phyloP scores from a whole-genome alignment of 306 rosid genomes.

The Quercus cerris region DNA sequence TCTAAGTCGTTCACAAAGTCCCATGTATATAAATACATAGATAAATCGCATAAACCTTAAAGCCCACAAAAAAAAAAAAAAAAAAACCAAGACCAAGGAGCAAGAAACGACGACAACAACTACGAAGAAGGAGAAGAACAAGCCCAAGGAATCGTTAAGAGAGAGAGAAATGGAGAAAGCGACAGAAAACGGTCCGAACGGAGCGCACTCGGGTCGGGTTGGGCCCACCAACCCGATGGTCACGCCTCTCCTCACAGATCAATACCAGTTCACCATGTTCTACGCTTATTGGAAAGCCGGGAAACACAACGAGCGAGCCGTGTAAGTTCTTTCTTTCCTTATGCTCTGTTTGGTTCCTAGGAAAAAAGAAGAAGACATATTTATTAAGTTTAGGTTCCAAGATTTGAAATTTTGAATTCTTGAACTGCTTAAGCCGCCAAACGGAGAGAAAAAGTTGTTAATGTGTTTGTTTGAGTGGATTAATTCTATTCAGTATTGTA shows the following conservation, averaged over 20 bases:
- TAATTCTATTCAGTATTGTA: not conserved
- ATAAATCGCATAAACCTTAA: not conserved
- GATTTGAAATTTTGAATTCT: too few relatives aligned
- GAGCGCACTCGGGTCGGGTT: constrained; percentile 24
- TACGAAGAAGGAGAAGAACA: not conserved
- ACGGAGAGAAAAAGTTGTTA: not conserved
- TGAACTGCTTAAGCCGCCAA: too few relatives aligned
- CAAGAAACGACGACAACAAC: not conserved
- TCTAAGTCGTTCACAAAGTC: not conserved
- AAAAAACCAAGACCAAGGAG: not conserved
- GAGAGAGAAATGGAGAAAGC: constrained; percentile 46
- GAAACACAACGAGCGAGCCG: constrained; percentile 91
- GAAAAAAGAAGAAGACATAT: not conserved
- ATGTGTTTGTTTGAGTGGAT: not conserved
- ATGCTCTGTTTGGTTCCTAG: constrained; percentile 22
- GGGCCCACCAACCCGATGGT: constrained; percentile 97
- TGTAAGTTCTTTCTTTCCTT: constrained; percentile 43
- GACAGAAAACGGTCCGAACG: constrained; percentile 50
- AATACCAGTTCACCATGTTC: constrained; percentile 98
- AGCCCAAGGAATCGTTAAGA: constrained; percentile 24
- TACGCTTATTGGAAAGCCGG: constrained; percentile 99
- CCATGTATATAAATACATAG: not conserved
- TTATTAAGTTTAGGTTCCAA: too few relatives aligned
- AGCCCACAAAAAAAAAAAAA: not conserved
- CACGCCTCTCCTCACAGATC: constrained; percentile 95